phyloP scores from a whole-genome alignment of 1,284 basidiomycete species.

The Amylostereum areolatum region DNA sequence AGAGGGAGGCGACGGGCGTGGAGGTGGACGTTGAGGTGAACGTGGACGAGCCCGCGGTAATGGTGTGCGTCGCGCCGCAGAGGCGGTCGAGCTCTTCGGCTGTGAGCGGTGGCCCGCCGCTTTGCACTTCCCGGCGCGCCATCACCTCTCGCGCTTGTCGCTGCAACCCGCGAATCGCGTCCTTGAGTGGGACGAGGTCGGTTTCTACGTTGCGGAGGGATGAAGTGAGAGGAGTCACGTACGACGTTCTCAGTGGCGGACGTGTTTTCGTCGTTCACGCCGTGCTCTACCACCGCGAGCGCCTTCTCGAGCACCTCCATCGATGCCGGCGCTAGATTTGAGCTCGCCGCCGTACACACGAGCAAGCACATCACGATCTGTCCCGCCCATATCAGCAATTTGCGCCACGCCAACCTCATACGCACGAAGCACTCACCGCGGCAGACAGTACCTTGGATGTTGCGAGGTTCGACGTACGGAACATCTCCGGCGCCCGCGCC shows the following conservation, averaged over 20 bases:
- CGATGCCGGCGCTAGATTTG: constrained; percentile 47
- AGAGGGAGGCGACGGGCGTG: background rate
- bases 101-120: constrained; percentile 18
- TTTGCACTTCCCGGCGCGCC: constrained; percentile 18
- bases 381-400: constrained; percentile 1
- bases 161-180: constrained; percentile 42
- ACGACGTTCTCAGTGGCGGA: constrained; percentile 44
- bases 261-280: constrained; percentile 37
- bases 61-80: constrained; percentile 51
- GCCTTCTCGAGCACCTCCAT: constrained; percentile 51
- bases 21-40: background rate
- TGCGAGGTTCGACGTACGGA: constrained; percentile 40
- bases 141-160: constrained; percentile 46
- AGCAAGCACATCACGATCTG: constrained; percentile 69
- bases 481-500: constrained; percentile 29
- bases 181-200: constrained; percentile 25
- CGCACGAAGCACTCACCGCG: constrained; percentile 38
- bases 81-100: constrained; percentile 54
- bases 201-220: background rate
- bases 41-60: constrained; percentile 18
- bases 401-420: background rate
- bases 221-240: constrained; percentile 13
- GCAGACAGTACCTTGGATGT: constrained; percentile 62
- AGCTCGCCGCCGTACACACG: constrained; percentile 50
- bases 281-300: constrained; percentile 45